Evolutionary conservation across 208 protist genomes (phyloP).

Genomic region (Blastocrithidia nonstop): DNA sequence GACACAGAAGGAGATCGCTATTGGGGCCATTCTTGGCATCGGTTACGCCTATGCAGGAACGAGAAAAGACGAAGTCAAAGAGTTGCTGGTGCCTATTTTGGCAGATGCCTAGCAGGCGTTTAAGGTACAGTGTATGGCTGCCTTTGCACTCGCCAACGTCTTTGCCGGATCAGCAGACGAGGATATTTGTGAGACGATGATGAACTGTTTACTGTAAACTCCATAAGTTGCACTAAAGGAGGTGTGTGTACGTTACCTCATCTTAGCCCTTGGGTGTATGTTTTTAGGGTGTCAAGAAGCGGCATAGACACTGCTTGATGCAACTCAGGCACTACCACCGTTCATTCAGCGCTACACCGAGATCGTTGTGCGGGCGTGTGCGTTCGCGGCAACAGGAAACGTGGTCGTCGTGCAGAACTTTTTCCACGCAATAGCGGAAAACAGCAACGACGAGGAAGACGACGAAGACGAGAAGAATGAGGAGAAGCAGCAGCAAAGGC

Average conservation of each 20-base stretch:
- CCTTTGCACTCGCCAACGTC: conserved; percentile 93
- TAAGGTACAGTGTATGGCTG: conserved; percentile 87
- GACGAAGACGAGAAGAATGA: conserved; percentile 17
- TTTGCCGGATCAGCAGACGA: conserved; percentile 93
- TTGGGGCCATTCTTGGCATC: conserved; percentile 89
- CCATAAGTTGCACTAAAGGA: conserved; percentile 42
- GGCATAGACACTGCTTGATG: conserved; percentile 88
- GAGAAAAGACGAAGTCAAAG: conserved; percentile 87
- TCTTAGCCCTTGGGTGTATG: conserved; percentile 90
- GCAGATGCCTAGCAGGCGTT: conserved; percentile 84
- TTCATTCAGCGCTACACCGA: conserved; percentile 80
- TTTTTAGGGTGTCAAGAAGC: conserved; percentile 90
- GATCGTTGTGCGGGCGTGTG: conserved; percentile 92
- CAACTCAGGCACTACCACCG: conserved; percentile 60
- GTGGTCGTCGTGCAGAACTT: conserved; percentile 96
- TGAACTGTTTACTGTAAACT: conserved; percentile 86
- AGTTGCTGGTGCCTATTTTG: conserved; percentile 89
- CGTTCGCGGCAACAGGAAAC: conserved; percentile 98
- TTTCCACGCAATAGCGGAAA: conserved; percentile 91
- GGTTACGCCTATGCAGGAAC: conserved; percentile 97
- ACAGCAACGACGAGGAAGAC: conserved; percentile 34
- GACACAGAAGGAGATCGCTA: conserved; percentile 54
- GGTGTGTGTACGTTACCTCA: conserved; percentile 79
- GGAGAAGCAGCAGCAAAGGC: conserved; percentile 3
- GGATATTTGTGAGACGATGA: conserved; percentile 89